Evolutionary conservation across 257 asterid genomes (phyloP).

Genomic region (Handroanthus guayacan): DNA sequence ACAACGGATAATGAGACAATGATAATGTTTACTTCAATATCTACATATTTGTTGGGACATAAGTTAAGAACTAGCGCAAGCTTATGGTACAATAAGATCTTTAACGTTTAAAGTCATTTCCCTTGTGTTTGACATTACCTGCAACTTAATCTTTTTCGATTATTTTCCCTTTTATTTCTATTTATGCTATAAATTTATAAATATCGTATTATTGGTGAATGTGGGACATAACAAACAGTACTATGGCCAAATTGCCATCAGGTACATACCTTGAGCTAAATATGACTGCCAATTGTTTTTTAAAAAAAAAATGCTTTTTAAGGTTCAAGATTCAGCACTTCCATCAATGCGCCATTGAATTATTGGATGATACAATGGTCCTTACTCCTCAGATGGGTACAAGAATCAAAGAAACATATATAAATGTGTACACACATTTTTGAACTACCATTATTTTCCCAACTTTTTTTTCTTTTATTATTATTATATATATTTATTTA

Average conservation of each 20-base stretch:
- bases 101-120: no score
- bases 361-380: background rate
- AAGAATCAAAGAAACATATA: no score
- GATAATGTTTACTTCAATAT: no score
- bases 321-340: background rate
- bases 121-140: no score
- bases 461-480: no score
- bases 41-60: no score
- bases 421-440: no score
- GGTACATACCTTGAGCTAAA: background rate
- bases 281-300: background rate
- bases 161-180: background rate
- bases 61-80: no score
- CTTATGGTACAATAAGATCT: no score
- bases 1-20: no score
- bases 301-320: background rate
- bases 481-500: no score
- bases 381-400: background rate
- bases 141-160: background rate
- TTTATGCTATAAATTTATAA: background rate
- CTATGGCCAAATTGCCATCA: background rate
- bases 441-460: background rate
- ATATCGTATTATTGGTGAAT: background rate
- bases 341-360: background rate
- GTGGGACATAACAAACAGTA: constrained; percentile 7